Evolutionary conservation across 1,139 yeast genomes (phyloP).

Genomic region (Spathaspora sp.): DNA sequence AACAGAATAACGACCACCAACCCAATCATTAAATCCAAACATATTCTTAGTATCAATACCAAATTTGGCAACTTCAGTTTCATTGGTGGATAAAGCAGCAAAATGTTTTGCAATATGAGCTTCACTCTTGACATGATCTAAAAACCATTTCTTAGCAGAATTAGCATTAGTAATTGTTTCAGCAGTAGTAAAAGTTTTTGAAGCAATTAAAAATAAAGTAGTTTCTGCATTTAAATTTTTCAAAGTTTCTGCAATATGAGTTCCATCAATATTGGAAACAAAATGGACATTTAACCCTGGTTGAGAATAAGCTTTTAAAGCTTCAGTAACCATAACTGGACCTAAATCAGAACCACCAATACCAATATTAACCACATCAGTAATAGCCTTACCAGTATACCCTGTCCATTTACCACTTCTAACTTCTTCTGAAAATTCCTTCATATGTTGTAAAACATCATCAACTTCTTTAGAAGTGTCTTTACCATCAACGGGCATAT

Average conservation of each 20-base stretch:
- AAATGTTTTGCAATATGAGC: slow-evolving; percentile 91
- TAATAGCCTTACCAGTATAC: slow-evolving; percentile 90
- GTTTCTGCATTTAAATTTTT: slow-evolving; percentile 82
- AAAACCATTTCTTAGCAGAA: slow-evolving; percentile 93
- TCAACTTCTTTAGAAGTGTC: slow-evolving; percentile 91
- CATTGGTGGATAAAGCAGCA: slow-evolving; percentile 94
- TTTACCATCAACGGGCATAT: slow-evolving; percentile 84
- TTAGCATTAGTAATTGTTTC: slow-evolving; percentile 96
- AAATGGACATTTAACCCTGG: slow-evolving; percentile 80
- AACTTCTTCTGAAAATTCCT: slow-evolving; percentile 84
- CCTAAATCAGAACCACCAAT: slow-evolving; percentile 99
- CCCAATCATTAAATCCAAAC: slow-evolving; percentile 99
- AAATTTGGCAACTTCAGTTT: slow-evolving; percentile 83
- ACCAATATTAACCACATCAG: slow-evolving; percentile 95
- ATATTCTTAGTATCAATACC: slow-evolving; percentile 97
- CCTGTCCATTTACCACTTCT: slow-evolving; percentile 97
- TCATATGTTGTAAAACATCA: slow-evolving; percentile 89
- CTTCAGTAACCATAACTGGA: slow-evolving; percentile 99
- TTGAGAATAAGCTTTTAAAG: slow-evolving; percentile 84
- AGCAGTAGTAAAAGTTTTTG: slow-evolving; percentile 98
- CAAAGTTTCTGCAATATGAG: slow-evolving; percentile 90
- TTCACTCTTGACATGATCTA: slow-evolving; percentile 64
- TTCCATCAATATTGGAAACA: slow-evolving; percentile 97
- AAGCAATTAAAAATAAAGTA: slow-evolving; percentile 90
- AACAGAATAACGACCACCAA: slow-evolving; percentile 98